A percentile compares a stretch with the other conserved stretches of the same genome.
Evolutionary conservation across 345 rosid genomes (phyloP).

Genomic region (Gossypium sturtianum): DNA sequence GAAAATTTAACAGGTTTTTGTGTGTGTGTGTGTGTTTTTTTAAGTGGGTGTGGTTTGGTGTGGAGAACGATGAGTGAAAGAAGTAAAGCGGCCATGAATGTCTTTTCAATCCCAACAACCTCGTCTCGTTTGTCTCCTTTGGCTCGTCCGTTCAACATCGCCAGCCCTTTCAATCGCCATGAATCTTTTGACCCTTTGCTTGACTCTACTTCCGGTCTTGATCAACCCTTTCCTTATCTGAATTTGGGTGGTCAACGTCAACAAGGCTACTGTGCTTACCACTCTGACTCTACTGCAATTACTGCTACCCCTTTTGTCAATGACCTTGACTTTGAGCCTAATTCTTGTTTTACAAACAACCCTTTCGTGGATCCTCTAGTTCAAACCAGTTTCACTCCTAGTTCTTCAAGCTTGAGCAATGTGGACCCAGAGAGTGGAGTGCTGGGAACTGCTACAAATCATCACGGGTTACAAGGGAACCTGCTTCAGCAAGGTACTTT

Average conservation of each 20-base stretch:
- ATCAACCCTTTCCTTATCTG: conserved; percentile 2
- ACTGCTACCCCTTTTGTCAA: not conserved
- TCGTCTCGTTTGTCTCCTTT: conserved; percentile 39
- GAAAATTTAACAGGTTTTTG: not conserved
- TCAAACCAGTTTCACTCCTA: not conserved
- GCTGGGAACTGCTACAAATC: not conserved
- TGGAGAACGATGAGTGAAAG: conserved; percentile 21
- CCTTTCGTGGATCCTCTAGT: not conserved
- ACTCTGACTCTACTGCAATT: conserved; percentile 1
- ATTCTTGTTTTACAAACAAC: not conserved
- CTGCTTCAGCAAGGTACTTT: conserved; percentile 25
- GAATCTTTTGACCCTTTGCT: conserved; percentile 2
- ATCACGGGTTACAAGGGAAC: not conserved
- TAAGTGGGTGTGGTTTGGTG: not conserved
- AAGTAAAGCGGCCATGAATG: conserved; percentile 2
- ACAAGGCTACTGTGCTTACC: not conserved
- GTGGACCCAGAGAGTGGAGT: not conserved
- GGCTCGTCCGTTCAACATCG: conserved; percentile 33
- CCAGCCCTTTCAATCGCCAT: conserved; percentile 9
- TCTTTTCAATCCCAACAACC: conserved; percentile 7
- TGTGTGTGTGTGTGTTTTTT: too few species aligned
- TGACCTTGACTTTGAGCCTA: not conserved
- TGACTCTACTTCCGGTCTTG: conserved; percentile 12
- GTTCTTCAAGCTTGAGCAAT: conserved; percentile 5
- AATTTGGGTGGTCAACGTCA: not conserved